phyloP scores from a whole-genome alignment of 768 basidiomycete genomes.

The Calocera viscosa region DNA sequence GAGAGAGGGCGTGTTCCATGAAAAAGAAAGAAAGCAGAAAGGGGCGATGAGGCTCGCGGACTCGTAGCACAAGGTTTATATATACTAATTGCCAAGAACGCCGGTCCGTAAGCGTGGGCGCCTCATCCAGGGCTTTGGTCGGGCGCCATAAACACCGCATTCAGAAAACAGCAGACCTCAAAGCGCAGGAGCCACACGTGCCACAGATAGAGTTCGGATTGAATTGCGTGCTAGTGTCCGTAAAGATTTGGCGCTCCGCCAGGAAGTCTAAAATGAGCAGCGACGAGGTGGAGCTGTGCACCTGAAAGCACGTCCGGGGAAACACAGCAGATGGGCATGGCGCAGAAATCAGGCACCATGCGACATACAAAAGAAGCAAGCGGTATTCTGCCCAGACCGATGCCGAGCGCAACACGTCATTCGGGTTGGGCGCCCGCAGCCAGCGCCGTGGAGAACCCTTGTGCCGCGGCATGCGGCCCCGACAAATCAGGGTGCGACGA shows the following conservation, averaged over 20 bases:
- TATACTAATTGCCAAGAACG: no score
- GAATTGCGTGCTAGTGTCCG: not conserved
- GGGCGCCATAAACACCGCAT: not conserved
- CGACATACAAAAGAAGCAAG: not conserved
- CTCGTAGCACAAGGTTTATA: no score
- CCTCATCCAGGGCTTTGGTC: not conserved
- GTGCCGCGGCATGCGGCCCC: not conserved
- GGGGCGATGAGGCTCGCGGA: no score
- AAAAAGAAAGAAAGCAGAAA: no score
- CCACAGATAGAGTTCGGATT: not conserved
- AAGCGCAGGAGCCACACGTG: not conserved
- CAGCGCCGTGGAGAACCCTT: not conserved
- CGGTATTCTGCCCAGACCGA: not conserved
- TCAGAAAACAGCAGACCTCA: not conserved
- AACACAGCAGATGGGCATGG: not conserved
- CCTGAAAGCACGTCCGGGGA: not conserved
- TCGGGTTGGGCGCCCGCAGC: not conserved
- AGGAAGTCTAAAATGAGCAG: not conserved
- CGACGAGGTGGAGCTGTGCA: not conserved
- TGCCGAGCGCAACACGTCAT: not conserved
- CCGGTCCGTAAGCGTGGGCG: no score
- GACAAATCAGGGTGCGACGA: not conserved
- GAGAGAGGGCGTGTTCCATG: no score
- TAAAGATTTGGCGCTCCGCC: not conserved
- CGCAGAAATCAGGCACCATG: conserved; percentile 4